Conservation (phyloP, 768 basidiomycete species). For the Lactarius hengduanensis region DNA sequence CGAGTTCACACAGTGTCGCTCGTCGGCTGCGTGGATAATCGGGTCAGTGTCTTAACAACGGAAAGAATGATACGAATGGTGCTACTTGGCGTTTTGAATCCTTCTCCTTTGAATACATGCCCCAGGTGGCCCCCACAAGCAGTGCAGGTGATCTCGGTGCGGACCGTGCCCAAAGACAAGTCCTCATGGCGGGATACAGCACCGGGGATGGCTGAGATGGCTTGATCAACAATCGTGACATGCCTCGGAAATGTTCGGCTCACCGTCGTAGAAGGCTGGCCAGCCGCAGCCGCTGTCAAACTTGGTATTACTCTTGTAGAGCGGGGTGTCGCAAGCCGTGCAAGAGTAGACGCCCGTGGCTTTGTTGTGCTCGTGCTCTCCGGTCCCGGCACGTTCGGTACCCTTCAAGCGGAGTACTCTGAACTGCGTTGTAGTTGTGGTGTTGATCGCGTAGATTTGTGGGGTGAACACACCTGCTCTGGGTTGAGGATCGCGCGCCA, state of each 20-base stretch:
- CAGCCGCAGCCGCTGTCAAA: constrained; percentile 94
- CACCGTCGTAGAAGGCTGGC: constrained; percentile 97
- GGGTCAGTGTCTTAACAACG: constrained; percentile 2
- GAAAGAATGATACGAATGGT: neutral
- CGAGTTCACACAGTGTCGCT: constrained; percentile 90
- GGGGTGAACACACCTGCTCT: constrained; percentile 63
- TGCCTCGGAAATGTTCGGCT: constrained; percentile 16
- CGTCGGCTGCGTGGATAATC: constrained; percentile 51
- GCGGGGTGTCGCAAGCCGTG: constrained; percentile 74
- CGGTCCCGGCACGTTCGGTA: constrained; percentile 76
- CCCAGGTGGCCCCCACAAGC: constrained; percentile 93
- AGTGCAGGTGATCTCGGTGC: constrained; percentile 86
- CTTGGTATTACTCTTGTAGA: constrained; percentile 89
- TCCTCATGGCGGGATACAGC: constrained; percentile 83
- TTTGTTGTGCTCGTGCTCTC: constrained; percentile 71
- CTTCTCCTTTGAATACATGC: constrained; percentile 94
- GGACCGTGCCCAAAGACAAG: constrained; percentile 56
- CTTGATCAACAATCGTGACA: constrained; percentile 8
- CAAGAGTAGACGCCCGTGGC: constrained; percentile 73
- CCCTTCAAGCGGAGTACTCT: constrained; percentile 82
- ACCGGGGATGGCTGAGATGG: constrained; percentile 74
- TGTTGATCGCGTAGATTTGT: neutral
- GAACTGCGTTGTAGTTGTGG: constrained; percentile 52
- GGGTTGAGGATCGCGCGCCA: constrained; percentile 81
- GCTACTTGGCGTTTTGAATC: constrained; percentile 70